Evolutionary conservation across 2,329 filamentous ascomycete species (phyloP).

Genomic region (Trichoderma sp.): DNA sequence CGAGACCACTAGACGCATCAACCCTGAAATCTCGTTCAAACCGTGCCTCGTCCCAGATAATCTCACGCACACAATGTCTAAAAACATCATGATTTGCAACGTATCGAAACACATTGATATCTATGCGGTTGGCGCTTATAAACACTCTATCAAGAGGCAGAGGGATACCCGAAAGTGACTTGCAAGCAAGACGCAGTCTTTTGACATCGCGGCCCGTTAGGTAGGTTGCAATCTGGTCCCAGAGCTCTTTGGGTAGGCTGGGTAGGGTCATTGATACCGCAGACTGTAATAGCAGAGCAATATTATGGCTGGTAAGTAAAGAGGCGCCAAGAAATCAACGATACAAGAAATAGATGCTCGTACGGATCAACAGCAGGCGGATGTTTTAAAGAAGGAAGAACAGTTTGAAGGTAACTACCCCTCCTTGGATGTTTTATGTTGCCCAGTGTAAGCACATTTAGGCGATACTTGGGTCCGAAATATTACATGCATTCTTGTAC

Average conservation of each 20-base stretch:
- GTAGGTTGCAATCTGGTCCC: background rate
- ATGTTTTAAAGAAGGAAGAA: background rate
- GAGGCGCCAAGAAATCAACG: background rate
- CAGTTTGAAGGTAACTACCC: background rate
- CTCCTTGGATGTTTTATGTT: background rate
- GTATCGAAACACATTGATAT: background rate
- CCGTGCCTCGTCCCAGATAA: background rate
- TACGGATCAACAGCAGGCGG: background rate
- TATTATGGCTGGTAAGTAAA: background rate
- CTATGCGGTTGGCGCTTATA: background rate
- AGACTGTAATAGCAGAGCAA: background rate
- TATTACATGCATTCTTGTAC: background rate
- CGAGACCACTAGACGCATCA: background rate
- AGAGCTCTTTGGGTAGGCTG: background rate
- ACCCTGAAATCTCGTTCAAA: background rate
- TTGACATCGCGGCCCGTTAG: background rate
- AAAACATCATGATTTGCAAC: background rate
- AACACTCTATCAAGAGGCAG: background rate
- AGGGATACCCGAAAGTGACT: background rate
- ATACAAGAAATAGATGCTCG: background rate
- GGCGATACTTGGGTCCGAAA: background rate
- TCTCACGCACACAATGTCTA: background rate
- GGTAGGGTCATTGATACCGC: background rate
- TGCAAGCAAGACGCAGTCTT: background rate
- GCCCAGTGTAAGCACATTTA: background rate